phyloP scores from a whole-genome alignment of 225 moss, liverwort and hornwort species.

The Straminergon stramineum region DNA sequence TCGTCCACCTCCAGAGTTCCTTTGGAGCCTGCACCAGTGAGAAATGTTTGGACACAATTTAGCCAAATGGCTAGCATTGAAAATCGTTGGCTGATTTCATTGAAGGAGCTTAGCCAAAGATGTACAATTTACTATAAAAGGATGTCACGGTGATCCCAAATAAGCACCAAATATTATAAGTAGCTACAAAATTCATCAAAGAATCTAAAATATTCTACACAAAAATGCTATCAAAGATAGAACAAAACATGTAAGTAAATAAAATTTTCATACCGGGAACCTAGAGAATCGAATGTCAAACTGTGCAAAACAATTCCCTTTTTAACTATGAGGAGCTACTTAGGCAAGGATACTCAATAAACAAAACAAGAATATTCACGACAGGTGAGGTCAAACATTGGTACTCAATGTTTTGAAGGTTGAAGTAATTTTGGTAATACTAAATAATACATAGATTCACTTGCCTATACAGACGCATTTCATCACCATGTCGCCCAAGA shows the following conservation, averaged over 20 bases:
- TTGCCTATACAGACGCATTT: slow-evolving; percentile 14
- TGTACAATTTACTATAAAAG: not conserved
- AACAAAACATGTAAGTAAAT: not conserved
- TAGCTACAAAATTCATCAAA: too few species aligned
- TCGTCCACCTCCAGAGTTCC: slow-evolving; percentile 40
- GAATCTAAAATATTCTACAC: not conserved
- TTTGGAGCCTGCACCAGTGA: slow-evolving; percentile 1
- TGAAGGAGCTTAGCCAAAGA: not conserved
- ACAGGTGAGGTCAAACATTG: not conserved
- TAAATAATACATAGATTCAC: not conserved
- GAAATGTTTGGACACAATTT: not conserved
- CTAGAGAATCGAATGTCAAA: not conserved
- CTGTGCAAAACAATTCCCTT: not conserved
- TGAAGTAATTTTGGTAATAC: not conserved
- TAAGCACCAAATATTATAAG: not conserved
- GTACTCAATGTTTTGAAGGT: not conserved
- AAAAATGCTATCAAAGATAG: not conserved
- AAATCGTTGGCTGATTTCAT: not conserved
- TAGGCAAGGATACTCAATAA: not conserved
- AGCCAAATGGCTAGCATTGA: not conserved
- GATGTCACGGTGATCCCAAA: not conserved
- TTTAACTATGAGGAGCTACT: not conserved
- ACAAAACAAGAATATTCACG: not conserved
- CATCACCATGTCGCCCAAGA: slow-evolving; percentile 34
- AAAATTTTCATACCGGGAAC: not conserved